Evolutionary conservation across 1,284 basidiomycete genomes (phyloP).

Genomic region (Tilletia setariae): DNA sequence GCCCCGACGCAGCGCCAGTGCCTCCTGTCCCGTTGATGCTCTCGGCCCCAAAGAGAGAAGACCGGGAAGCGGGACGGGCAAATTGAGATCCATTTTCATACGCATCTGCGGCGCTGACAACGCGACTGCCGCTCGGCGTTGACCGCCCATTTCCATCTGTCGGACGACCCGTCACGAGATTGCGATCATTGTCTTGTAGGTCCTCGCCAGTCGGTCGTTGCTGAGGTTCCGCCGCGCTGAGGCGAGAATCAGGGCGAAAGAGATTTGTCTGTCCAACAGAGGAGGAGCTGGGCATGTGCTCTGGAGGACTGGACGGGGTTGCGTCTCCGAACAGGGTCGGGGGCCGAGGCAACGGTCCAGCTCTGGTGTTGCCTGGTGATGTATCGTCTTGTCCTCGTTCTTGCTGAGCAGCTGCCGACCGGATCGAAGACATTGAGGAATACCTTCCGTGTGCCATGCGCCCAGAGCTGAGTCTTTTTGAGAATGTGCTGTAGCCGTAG

Average conservation of each 20-base stretch:
- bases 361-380: no score
- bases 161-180: not conserved
- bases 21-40: not conserved
- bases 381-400: no score
- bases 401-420: no score
- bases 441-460: conserved; percentile 1
- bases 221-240: not conserved
- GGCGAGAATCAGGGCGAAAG: no score
- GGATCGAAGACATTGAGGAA: no score
- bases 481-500: not conserved
- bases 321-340: no score
- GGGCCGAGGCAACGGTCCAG: no score
- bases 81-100: not conserved
- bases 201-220: not conserved
- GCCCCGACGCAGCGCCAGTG: not conserved
- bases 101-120: not conserved
- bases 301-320: no score
- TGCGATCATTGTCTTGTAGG: no score
- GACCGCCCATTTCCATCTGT: not conserved
- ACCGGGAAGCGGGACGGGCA: not conserved
- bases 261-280: no score
- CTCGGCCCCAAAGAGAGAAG: not conserved
- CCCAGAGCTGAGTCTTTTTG: not conserved
- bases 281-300: not conserved
- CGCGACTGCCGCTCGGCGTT: not conserved